Evolutionary conservation across 2,329 filamentous ascomycete genomes (phyloP).

Genomic region (Colletotrichum chrysophilum): DNA sequence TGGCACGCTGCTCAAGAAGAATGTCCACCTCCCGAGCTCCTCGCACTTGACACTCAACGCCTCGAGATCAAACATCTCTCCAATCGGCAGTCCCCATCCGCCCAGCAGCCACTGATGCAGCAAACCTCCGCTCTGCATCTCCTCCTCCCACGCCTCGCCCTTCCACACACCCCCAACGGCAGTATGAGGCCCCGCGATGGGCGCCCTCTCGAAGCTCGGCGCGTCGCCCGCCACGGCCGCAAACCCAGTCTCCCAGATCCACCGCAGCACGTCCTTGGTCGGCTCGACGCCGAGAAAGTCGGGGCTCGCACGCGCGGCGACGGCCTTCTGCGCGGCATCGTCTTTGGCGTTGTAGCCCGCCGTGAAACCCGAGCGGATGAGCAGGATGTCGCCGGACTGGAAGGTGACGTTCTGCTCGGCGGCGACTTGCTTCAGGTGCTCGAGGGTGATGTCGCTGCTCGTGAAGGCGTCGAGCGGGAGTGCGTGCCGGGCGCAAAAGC

Average conservation of each 20-base stretch:
- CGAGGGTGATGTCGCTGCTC: conserved; percentile 51
- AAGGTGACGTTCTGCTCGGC: conserved; percentile 47
- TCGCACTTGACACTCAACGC: conserved; percentile 37
- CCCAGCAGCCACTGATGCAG: conserved; percentile 48
- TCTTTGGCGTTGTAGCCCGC: conserved; percentile 31
- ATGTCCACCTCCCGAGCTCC: conserved; percentile 38
- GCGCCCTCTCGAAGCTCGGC: conserved; percentile 47
- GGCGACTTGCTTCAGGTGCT: conserved; percentile 28
- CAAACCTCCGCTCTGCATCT: conserved; percentile 13
- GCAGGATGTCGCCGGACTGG: conserved; percentile 55
- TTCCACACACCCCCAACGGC: not conserved
- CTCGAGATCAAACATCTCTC: conserved; percentile 53
- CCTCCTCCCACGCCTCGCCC: conserved; percentile 24
- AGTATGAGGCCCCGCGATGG: conserved; percentile 33
- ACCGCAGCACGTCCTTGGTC: conserved; percentile 37
- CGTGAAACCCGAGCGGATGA: conserved; percentile 44
- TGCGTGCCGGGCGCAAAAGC: conserved; percentile 55
- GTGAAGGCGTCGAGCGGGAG: conserved; percentile 56
- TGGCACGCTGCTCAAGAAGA: conserved; percentile 45
- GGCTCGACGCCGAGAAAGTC: conserved; percentile 44
- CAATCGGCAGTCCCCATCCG: conserved; percentile 57
- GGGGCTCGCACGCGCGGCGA: conserved; percentile 30
- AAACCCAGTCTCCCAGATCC: conserved; percentile 52
- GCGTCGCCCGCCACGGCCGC: conserved; percentile 48
- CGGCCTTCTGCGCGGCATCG: conserved; percentile 24